Conservation (phyloP, 345 rosid species). For the Salix suchowensis region DNA sequence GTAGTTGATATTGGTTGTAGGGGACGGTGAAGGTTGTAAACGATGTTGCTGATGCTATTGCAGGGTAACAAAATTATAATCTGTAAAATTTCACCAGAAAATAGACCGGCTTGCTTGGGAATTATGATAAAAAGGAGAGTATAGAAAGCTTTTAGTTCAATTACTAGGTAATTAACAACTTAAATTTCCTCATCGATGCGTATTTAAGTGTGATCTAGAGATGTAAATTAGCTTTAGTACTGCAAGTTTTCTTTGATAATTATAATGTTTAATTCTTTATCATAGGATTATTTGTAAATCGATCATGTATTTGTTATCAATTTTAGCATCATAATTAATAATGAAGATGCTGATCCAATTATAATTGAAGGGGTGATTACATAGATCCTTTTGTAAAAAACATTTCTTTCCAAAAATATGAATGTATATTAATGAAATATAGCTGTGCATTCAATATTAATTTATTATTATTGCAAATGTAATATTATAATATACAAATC, state of each 20-base stretch:
- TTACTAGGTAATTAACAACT: not conserved
- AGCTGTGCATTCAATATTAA: not conserved
- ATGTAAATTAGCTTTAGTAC: not conserved
- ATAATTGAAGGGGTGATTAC: not conserved
- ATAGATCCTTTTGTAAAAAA: not conserved
- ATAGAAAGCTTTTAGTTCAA: not conserved
- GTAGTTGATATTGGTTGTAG: not conserved
- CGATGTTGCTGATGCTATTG: not conserved
- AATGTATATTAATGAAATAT: not conserved
- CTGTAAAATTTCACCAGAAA: not conserved
- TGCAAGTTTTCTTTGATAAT: not conserved
- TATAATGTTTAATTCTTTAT: not conserved
- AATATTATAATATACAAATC: not conserved
- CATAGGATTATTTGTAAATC: not conserved
- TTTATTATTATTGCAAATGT: not conserved
- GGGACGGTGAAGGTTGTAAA: not conserved
- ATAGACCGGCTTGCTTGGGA: not conserved
- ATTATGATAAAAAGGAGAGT: not conserved
- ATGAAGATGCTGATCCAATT: not conserved
- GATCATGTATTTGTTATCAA: not conserved
- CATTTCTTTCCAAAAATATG: not conserved
- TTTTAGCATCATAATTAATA: not conserved
- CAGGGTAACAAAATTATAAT: not conserved
- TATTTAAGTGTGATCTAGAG: not conserved
- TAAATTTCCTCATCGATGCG: not conserved